A percentile compares a stretch with the other conserved stretches of the same genome.
Evolutionary conservation across 495 filamentous ascomycete genomes (phyloP).

Genomic region (Podospora anserina): DNA sequence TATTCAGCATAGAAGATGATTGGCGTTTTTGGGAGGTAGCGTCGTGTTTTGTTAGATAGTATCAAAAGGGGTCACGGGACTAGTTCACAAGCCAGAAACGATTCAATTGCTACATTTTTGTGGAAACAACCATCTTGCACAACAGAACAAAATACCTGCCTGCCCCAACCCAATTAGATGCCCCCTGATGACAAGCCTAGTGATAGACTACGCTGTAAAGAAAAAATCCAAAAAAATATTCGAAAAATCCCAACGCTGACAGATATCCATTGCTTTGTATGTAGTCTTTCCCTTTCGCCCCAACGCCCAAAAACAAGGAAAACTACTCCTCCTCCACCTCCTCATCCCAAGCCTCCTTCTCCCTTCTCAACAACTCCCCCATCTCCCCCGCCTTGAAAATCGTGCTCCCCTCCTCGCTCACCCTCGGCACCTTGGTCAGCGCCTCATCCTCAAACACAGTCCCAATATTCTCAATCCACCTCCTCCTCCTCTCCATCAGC

Average conservation of each 20-base stretch:
- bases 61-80: neutral
- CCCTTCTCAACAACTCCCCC: constrained; percentile 57
- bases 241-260: neutral
- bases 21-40: neutral
- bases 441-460: constrained; percentile 76
- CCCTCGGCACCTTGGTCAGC: constrained; percentile 47
- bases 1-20: neutral
- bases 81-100: neutral
- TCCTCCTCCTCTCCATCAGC: constrained; percentile 80
- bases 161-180: no score
- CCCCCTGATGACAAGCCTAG: no score
- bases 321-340: constrained; percentile 52
- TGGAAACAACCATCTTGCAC: no score
- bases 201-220: no score
- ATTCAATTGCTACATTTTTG: no score
- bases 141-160: no score
- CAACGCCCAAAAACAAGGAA: neutral
- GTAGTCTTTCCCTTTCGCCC: no score
- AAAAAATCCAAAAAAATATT: no score
- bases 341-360: constrained; percentile 74
- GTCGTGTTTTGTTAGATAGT: neutral
- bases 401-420: constrained; percentile 38
- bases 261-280: neutral
- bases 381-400: constrained; percentile 62
- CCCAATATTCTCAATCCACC: constrained; percentile 85